Base-by-base conservation (phyloP, 2,329 filamentous ascomycete species). In the Acephala macrosclerotiorum region DNA sequence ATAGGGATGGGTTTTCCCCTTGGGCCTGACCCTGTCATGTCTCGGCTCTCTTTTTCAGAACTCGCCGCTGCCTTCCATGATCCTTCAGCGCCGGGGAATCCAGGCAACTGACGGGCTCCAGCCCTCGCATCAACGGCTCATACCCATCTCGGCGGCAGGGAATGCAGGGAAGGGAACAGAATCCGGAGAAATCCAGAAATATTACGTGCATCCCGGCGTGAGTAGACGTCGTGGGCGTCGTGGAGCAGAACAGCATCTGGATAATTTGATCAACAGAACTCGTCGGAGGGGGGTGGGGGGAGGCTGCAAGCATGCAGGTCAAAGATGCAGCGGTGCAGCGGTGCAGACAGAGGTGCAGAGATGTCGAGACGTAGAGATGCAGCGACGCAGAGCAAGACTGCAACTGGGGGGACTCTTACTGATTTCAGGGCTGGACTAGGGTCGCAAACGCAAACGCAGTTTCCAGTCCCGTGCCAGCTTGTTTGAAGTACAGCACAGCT, bases 1-100 rank as follows among this genome's bases (percentile, higher is more conserved):
- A 49, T 49, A 22, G 8, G 45, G 45, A 49, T 49, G 45, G n/a
- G 45, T 42, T 42, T n/a, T n/a, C 12, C 25, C 59, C 47, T 53
- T 40, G 47, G 29, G 33, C 59, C 38, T 26, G 45, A 11, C 59
- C 59, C 58, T 60, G 58, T 11, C 58, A 22, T 49, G n/a, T 16
- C 29, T 55, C 38, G 20, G n/a, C 40, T n/a, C 12, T 42, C 14
- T 42, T 9, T n/a, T 6, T 22, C 45, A 3, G 45, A 22, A 20
- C 45, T 7, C 20, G 6, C 11, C 45, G n/a, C n/a, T n/a, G 9
- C 18, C 9, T n/a, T 49, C 45, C n/a, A 22, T 49, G 7, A 25
- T 22, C 45, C 12, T 42, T n/a, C 12, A 42, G 5, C 12, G 12
- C 29, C 29, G 29, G 29, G 29, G 29, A 33, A 5, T 33, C 29